Conservation (phyloP, 495 filamentous ascomycete species). For the Letharia lupina region DNA sequence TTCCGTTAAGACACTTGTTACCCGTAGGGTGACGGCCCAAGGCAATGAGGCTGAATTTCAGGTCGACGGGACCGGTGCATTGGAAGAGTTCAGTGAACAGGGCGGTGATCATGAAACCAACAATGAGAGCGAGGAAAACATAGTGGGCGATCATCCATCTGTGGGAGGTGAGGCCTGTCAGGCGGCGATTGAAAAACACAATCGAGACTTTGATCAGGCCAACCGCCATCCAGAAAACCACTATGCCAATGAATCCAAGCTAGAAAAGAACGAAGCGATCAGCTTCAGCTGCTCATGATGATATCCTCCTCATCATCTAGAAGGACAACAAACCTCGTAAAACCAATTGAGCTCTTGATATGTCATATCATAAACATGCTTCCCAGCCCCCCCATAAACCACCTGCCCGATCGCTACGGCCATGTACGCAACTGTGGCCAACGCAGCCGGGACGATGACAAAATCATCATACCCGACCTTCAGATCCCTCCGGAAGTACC, state of each 20-base stretch:
- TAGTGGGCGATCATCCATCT: constrained; percentile 23
- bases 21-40: not conserved
- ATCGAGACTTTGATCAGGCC: constrained; percentile 28
- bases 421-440: not conserved
- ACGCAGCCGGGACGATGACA: constrained; percentile 12
- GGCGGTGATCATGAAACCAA: constrained; percentile 20
- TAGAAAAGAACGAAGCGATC: not conserved
- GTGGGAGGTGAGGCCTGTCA: constrained; percentile 24
- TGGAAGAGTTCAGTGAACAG: constrained; percentile 18
- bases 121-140: constrained; percentile 20
- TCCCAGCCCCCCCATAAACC: constrained; percentile 21
- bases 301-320: not conserved
- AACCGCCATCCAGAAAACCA: constrained; percentile 20
- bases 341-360: constrained; percentile 20
- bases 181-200: constrained; percentile 23
- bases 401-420: constrained; percentile 11
- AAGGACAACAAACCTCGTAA: constrained; percentile 5
- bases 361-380: constrained; percentile 24
- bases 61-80: constrained; percentile 17
- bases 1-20: constrained; percentile 13
- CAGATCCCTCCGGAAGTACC: constrained; percentile 13
- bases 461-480: constrained; percentile 10
- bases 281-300: not conserved
- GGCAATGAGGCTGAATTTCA: constrained; percentile 10
- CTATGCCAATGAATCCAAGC: constrained; percentile 7